Conservation (phyloP, 805 yeast species). For the Wickerhamomyces silvicola region DNA sequence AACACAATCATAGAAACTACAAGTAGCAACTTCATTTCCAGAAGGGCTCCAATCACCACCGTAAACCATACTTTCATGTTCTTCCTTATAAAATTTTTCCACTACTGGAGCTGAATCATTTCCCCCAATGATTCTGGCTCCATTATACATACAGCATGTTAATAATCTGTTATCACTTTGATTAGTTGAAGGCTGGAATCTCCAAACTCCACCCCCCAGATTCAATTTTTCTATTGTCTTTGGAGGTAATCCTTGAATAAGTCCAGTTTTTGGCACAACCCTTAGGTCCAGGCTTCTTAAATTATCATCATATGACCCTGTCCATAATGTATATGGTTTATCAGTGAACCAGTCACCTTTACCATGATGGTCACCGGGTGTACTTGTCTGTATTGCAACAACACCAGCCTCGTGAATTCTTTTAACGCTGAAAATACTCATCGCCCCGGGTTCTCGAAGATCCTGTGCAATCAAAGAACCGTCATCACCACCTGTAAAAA, state of each 20-base stretch:
- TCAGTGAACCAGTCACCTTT: slow-evolving; percentile 34
- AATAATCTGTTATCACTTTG: slow-evolving; percentile 43
- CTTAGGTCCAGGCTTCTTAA: slow-evolving; percentile 66
- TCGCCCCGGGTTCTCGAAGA: slow-evolving; percentile 30
- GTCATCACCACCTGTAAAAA: slow-evolving; percentile 92
- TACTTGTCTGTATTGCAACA: slow-evolving; percentile 63
- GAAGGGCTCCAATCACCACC: slow-evolving; percentile 82
- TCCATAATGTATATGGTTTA: slow-evolving; percentile 52
- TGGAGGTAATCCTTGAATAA: slow-evolving; percentile 49
- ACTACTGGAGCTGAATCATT: slow-evolving; percentile 23
- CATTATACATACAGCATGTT: slow-evolving; percentile 93
- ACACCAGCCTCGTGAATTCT: slow-evolving; percentile 88
- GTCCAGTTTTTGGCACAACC: slow-evolving; percentile 33
- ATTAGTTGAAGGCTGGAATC: slow-evolving; percentile 59
- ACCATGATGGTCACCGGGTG: slow-evolving; percentile 29
- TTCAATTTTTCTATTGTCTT: slow-evolving; percentile 35
- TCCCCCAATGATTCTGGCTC: slow-evolving; percentile 64
- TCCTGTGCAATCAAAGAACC: slow-evolving; percentile 71
- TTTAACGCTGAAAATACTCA: slow-evolving; percentile 29
- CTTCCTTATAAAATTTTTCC: slow-evolving; percentile 46
- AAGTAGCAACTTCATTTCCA: slow-evolving; percentile 55
- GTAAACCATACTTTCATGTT: slow-evolving; percentile 89
- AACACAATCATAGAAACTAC: slow-evolving; percentile 86
- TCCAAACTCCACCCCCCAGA: slow-evolving; percentile 95
- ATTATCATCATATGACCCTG: slow-evolving; percentile 90